phyloP scores from a whole-genome alignment of 2,329 filamentous ascomycete genomes.

The Rutstroemia sp. region DNA sequence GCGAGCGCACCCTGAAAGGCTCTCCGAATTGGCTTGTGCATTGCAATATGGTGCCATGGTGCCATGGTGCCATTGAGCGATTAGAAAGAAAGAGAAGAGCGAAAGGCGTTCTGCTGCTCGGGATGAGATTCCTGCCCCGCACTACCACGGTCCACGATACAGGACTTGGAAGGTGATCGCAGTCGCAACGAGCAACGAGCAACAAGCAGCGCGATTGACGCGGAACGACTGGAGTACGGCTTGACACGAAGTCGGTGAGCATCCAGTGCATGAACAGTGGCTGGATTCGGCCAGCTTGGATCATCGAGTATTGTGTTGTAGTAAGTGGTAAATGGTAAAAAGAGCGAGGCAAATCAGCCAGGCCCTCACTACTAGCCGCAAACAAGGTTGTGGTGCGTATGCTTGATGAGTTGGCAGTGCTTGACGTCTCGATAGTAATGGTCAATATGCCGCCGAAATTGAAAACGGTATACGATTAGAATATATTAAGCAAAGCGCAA shows the following conservation, averaged over 20 bases:
- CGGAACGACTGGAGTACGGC: constrained; percentile 30
- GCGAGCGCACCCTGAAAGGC: background rate
- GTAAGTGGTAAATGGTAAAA: constrained; percentile 17
- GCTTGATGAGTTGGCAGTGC: constrained; percentile 40
- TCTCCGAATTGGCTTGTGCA: constrained; percentile 1
- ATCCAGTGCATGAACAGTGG: constrained; percentile 30
- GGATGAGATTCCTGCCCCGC: constrained; percentile 22
- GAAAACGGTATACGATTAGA: constrained; percentile 30
- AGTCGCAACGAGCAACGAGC: constrained; percentile 1
- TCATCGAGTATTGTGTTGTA: constrained; percentile 16
- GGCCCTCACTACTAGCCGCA: constrained; percentile 22
- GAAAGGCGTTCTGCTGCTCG: constrained; percentile 5
- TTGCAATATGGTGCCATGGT: constrained; percentile 14
- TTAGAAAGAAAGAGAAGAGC: constrained; percentile 9
- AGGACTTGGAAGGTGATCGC: background rate
- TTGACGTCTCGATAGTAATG: constrained; percentile 35
- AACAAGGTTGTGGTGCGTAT: constrained; percentile 35
- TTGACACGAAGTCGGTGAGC: constrained; percentile 33
- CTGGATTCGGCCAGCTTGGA: constrained; percentile 20
- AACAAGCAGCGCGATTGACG: constrained; percentile 21
- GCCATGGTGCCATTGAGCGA: constrained; percentile 18
- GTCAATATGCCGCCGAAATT: constrained; percentile 38
- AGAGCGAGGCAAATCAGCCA: constrained; percentile 24
- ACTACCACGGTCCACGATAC: constrained; percentile 26
- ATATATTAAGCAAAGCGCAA: constrained; percentile 26